Conservation (phyloP, 306 rosid species). For the cucumber (Cucumis sativus) region Cucumber_9930_V3 NC_026657.2:4025501-4026000, state of each 20-base stretch:
- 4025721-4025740: not conserved
- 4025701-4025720: slow-evolving; percentile 3
- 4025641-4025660: slow-evolving; percentile 63
- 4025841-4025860: not conserved
- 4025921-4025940: not conserved
- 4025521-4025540: not conserved
- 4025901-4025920: not conserved
- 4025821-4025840: not conserved
- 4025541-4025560: not conserved
- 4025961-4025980: too few relatives aligned
- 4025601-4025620: slow-evolving; percentile 28
- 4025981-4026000: not conserved
- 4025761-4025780: slow-evolving; percentile 97
- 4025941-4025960: too few relatives aligned
- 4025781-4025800: slow-evolving; percentile 87
- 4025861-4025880: not conserved
- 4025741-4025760: slow-evolving; percentile 19
- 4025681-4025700: not conserved
- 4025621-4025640: slow-evolving; percentile 83
- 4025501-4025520: not conserved
- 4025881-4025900: not conserved
- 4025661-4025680: slow-evolving; percentile 96
- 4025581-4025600: not conserved
- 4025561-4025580: slow-evolving; percentile 2
- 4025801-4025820: slow-evolving; percentile 23